Base-by-base conservation (phyloP, 2,329 filamentous ascomycete species). In the Penicillium oxalicum region DNA sequence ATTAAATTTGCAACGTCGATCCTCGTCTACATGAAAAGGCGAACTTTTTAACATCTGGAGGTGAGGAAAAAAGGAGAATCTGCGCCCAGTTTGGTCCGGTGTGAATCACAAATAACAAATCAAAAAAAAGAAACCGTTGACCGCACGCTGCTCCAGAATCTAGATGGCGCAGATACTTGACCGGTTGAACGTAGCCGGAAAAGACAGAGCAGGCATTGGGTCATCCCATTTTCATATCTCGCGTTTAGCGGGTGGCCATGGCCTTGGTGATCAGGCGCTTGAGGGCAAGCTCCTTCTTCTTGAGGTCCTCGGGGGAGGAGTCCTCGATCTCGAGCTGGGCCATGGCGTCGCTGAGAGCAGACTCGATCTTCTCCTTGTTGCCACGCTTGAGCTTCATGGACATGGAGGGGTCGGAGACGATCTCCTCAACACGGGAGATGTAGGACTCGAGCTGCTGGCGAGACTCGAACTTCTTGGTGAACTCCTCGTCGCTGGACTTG, bases 311-410 rank as follows among this genome's bases (percentile, higher is more conserved):
- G 54, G 90, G 87, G 55, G 78, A 76, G 49, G 88, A 88, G 63
- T 98, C 94, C 75, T 91, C 88, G 68, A 98, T 78, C 84, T 98
- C 93, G 58, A 98, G 87, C 77, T 94, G 87, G 58, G 83, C 88
- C 93, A 98, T 97, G 64, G 93, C 93, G 66, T 98, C 93, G 74
- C 86, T 91, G 64, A 98, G 88, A 62, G 90, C 88, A 70, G 87
- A 85, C 84, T 98, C 93, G 61, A 98, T 96, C 87, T 95, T 97
- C 77, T 96, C 91, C 87, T 95, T 95, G 82, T 95, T 91, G 73
- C 89, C 90, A 67, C 91, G 90, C 88, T 97, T 97, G 71, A 98
- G 82, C 84, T 95, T 96, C 70, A 97, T 82, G 57, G 89, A 93
- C 77, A 95, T 86, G 40, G 86, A 89, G 52, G 93, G 93, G 80